Conservation (phyloP, 140 eudicot species). For the Stevia rebaudiana region DNA sequence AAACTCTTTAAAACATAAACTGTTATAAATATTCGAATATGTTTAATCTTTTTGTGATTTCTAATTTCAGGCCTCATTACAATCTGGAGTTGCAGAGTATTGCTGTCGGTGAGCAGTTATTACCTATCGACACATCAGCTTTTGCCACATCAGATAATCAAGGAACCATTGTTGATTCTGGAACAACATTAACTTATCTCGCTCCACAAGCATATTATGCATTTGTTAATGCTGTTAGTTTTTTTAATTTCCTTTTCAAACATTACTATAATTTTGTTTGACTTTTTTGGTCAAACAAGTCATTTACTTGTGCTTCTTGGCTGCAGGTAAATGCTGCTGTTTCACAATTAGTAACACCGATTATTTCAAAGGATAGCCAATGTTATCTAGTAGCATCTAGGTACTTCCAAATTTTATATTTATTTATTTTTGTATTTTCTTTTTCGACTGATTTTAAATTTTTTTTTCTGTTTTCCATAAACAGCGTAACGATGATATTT, state of each 20-base stretch:
- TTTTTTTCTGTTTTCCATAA: not conserved
- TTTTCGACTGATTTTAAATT: not conserved
- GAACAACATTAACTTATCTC: slow-evolving; percentile 82
- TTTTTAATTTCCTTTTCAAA: not conserved
- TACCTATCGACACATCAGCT: slow-evolving; percentile 64
- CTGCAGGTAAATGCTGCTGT: slow-evolving; percentile 58
- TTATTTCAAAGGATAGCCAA: slow-evolving; percentile 29
- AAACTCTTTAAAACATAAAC: not conserved
- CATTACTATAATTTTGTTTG: not conserved
- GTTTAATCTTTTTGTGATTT: not conserved
- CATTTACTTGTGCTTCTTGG: slow-evolving; percentile 3
- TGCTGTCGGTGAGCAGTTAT: slow-evolving; percentile 62
- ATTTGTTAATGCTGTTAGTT: slow-evolving; percentile 69
- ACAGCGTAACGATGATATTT: slow-evolving; percentile 42
- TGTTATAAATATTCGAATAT: too few relatives aligned
- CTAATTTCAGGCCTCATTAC: slow-evolving; percentile 71
- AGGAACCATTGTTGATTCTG: slow-evolving; percentile 88
- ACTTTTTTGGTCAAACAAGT: not conserved
- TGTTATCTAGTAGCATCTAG: slow-evolving; percentile 52
- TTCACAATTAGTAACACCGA: slow-evolving; percentile 31
- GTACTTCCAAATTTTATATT: slow-evolving; percentile 17
- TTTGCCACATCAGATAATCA: slow-evolving; percentile 59
- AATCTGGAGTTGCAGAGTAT: slow-evolving; percentile 78
- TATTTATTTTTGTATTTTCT: not conserved
- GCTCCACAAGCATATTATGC: slow-evolving; percentile 72